Evolutionary conservation across 495 filamentous ascomycete species (phyloP), one percentile per base, ranked within the genome.

Genomic region (Umbilicaria muhlenbergii): DNA sequence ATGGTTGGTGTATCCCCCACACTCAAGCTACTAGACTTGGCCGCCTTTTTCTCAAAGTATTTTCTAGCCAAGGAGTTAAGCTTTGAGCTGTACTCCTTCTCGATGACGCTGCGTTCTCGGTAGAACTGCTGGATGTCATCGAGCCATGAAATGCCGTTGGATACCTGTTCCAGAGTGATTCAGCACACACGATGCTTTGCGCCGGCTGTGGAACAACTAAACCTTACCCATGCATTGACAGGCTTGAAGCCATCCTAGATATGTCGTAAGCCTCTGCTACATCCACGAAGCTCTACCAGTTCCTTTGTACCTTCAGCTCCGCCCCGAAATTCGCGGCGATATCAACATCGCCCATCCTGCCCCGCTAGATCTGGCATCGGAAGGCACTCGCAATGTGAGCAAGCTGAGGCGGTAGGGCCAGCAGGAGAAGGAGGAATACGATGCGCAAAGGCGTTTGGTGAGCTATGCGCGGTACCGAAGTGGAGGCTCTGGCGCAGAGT

Each of bases 71-170:
- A 66, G 2, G 75, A 78, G 45, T 74, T 83, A 33, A 99, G 74
- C 63, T 86, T 95, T 37, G 77, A 66, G 48, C 84, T 81, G 61
- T 99, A 95, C 58, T 96, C 92, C 62, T 94, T 95, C 62, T 99
- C 91, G 57, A 96, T 94, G 14, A 58, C 76, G 50, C 85, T 86
- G 42, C 92, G 75, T 61, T 99, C 91, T 31, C 91, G 80, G 67
- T 95, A 99, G 65, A 95, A 99, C 56, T 81, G 78, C 63, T 96
- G 85, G 51, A 95, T 83, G 55, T 99, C 91, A 53, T 95, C 91
- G 38, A 99, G 77, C 87, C 87, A 96, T 39, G 75, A 65, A 56
- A 96, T 92, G 45, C 88, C 87, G 56, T 81, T 78, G 43, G 76
- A 70, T 34, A 93, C 83, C 75, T 77, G 54, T 48, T 43, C 38